These are phyloP conservation scores for Prunus campanulata DNA, from an alignment of 306 rosid genomes.

Conservation along the genomic window DNA sequence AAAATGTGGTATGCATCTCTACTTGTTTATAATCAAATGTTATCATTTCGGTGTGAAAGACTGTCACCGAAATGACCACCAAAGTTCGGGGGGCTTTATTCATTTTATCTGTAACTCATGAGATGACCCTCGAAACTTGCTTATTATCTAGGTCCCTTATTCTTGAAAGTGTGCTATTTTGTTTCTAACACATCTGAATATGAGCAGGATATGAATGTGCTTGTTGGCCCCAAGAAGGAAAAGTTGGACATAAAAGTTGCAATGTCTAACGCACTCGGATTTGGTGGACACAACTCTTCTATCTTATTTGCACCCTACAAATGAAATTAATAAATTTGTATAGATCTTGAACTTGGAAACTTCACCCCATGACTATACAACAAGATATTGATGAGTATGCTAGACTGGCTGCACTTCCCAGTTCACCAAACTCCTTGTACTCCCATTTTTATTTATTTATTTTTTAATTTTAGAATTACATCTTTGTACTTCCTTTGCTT, in stretches of 20 bases:
- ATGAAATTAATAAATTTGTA: constrained; percentile 9
- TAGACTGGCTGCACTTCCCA: background rate
- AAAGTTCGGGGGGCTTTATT: too few species aligned
- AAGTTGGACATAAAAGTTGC: constrained; percentile 65
- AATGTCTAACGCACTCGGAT: constrained; percentile 66
- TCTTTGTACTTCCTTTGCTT: background rate
- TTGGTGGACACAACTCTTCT: constrained; percentile 78
- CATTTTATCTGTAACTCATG: too few species aligned
- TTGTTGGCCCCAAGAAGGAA: constrained; percentile 67
- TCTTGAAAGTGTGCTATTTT: too few species aligned
- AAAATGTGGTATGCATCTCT: constrained; percentile 52
- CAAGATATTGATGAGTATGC: background rate
- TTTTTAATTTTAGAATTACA: too few species aligned
- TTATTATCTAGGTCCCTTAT: too few species aligned
- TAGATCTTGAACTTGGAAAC: background rate
- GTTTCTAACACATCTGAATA: constrained; percentile 4
- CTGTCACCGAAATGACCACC: too few species aligned
- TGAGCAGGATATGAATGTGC: constrained; percentile 50
- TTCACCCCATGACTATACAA: background rate
- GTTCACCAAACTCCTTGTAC: background rate
- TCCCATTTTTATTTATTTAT: too few species aligned
- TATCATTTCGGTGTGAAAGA: background rate
- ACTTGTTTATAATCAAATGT: background rate
- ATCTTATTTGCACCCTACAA: constrained; percentile 72
- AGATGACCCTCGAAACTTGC: too few species aligned